Evolutionary conservation across 768 basidiomycete genomes (phyloP).

Genomic region (Suillus sp.): DNA sequence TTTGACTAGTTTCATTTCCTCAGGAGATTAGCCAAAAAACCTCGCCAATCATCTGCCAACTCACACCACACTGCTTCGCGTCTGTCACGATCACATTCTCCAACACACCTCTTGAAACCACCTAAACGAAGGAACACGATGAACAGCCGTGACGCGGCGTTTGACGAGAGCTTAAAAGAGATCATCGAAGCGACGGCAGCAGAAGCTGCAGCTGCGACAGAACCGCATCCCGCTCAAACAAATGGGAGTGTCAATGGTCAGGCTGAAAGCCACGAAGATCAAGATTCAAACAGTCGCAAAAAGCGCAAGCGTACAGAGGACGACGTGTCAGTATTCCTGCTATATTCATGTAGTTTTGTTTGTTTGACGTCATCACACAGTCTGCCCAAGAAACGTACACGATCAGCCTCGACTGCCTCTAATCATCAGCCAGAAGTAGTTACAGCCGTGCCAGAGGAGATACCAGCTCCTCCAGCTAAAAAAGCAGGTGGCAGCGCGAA

Average conservation of each 20-base stretch:
- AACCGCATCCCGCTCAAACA: slow-evolving; percentile 36
- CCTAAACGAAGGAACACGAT: slow-evolving; percentile 93
- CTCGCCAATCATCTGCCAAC: slow-evolving; percentile 64
- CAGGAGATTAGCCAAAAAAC: slow-evolving; percentile 65
- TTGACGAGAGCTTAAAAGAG: slow-evolving; percentile 85
- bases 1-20: slow-evolving; percentile 20
- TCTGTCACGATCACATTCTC: slow-evolving; percentile 77
- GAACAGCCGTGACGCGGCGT: slow-evolving; percentile 95
- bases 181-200: slow-evolving; percentile 74
- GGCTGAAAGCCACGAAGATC: slow-evolving; percentile 47
- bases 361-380: slow-evolving; percentile 34
- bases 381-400: slow-evolving; percentile 66
- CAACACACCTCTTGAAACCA: slow-evolving; percentile 58
- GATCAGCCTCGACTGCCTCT: slow-evolving; percentile 74
- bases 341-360: slow-evolving; percentile 2
- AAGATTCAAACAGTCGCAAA: slow-evolving; percentile 50
- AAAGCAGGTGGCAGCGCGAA: slow-evolving; percentile 21
- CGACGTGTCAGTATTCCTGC: slow-evolving; percentile 54
- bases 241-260: slow-evolving; percentile 45
- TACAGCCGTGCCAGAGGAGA: slow-evolving; percentile 42
- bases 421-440: slow-evolving; percentile 50
- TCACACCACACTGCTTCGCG: slow-evolving; percentile 63
- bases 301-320: slow-evolving; percentile 81
- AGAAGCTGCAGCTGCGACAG: slow-evolving; percentile 60
- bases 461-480: slow-evolving; percentile 38